Conservation (phyloP, 148 eudicot genomes). For the Camellia lanceoleosa region DNA sequence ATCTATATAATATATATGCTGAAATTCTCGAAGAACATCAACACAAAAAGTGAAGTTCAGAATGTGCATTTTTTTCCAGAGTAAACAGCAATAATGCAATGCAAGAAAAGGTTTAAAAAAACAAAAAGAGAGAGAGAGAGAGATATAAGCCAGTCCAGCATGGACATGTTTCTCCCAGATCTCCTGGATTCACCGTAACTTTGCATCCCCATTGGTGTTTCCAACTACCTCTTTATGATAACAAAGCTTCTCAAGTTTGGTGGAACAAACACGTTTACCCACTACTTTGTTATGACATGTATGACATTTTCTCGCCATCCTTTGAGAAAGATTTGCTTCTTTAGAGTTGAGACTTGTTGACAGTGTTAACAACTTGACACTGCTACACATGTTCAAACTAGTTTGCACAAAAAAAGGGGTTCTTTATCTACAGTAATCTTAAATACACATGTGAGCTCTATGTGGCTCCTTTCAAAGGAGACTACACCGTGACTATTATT, state of each 20-base stretch:
- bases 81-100: background rate
- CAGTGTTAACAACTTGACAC: too few relatives aligned
- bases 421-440: background rate
- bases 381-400: background rate
- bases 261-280: background rate
- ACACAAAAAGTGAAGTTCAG: background rate
- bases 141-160: background rate
- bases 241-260: background rate
- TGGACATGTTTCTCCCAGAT: background rate
- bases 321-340: background rate
- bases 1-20: background rate
- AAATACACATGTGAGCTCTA: background rate
- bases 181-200: background rate
- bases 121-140: background rate
- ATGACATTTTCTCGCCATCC: background rate
- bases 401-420: background rate
- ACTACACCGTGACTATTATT: background rate
- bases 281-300: background rate
- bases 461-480: background rate
- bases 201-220: background rate
- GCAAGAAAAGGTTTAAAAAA: background rate
- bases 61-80: background rate
- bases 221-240: background rate
- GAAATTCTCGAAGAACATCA: background rate
- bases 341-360: too few relatives aligned